Evolutionary conservation across 2,329 filamentous ascomycete species (phyloP).

Genomic region (Xylariaceae sp.): DNA sequence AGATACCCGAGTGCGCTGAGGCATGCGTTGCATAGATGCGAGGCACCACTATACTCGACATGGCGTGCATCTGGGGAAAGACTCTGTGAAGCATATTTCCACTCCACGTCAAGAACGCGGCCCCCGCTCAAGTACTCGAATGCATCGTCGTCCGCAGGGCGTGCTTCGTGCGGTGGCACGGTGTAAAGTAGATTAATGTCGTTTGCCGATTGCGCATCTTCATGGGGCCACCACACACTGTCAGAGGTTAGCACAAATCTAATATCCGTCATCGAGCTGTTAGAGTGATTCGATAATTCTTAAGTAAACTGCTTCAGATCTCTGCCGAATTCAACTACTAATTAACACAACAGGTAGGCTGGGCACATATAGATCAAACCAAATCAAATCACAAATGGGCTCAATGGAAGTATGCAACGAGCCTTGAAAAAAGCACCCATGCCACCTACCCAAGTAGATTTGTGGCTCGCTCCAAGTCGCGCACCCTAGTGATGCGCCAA

Average conservation of each 20-base stretch:
- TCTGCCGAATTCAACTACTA: too few relatives aligned
- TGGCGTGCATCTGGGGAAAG: conserved; percentile 1
- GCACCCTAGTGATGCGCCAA: too few relatives aligned
- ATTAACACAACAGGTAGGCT: too few relatives aligned
- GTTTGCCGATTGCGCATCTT: conserved; percentile 3
- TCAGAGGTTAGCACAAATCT: neutral
- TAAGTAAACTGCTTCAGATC: neutral
- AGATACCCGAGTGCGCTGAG: conserved; percentile 7
- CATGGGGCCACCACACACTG: neutral
- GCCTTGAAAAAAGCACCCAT: too few relatives aligned
- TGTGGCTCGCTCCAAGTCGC: too few relatives aligned
- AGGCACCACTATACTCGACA: neutral
- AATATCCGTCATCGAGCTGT: neutral
- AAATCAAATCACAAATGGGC: too few relatives aligned
- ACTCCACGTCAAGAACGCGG: neutral
- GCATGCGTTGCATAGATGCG: conserved; percentile 8
- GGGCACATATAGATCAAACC: too few relatives aligned
- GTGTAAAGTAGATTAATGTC: neutral
- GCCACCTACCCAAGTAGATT: too few relatives aligned
- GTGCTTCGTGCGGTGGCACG: neutral
- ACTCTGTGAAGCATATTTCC: neutral
- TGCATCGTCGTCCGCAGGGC: neutral
- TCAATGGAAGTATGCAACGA: too few relatives aligned
- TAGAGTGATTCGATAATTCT: neutral
- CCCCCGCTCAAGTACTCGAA: conserved; percentile 2